Percentiles rank a stretch among this genome's conserved stretches.
phyloP scores from a whole-genome alignment of 2,329 filamentous ascomycete genomes.

The Pseudopithomyces chartarum region DNA sequence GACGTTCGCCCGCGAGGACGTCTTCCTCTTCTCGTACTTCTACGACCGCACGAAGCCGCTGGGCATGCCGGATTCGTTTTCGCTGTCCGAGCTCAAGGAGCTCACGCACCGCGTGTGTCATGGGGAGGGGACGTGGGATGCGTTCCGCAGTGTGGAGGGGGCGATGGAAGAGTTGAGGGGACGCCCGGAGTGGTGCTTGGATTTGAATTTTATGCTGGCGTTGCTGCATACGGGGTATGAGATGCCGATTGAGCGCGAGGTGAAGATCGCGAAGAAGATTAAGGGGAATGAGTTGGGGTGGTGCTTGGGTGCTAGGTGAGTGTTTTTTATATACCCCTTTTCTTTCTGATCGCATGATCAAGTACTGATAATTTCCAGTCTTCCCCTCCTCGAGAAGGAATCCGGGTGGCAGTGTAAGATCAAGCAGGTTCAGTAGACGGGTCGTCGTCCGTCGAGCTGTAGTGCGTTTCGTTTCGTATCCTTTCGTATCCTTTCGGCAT shows the following conservation, averaged over 20 bases:
- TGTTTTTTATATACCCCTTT: constrained; percentile 12
- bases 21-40: constrained; percentile 98
- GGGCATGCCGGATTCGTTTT: constrained; percentile 98
- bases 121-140: constrained; percentile 76
- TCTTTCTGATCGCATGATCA: no score
- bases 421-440: constrained; percentile 63
- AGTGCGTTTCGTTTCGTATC: neutral
- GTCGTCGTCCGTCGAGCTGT: no score
- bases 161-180: constrained; percentile 80
- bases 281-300: constrained; percentile 95
- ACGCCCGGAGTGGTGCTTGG: constrained; percentile 89
- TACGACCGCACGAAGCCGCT: constrained; percentile 92
- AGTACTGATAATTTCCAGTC: constrained; percentile 60
- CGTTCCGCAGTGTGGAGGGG: constrained; percentile 75
- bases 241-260: constrained; percentile 94
- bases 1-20: constrained; percentile 88
- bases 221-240: constrained; percentile 95
- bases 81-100: constrained; percentile 84
- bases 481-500: neutral
- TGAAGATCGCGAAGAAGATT: constrained; percentile 99
- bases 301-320: constrained; percentile 95
- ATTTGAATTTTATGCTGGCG: constrained; percentile 95
- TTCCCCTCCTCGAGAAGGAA: constrained; percentile 78
- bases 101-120: constrained; percentile 83
- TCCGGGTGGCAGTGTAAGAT: constrained; percentile 93